Evolutionary conservation across 257 asterid genomes (phyloP).

Genomic region (Voacanga thouarsii): DNA sequence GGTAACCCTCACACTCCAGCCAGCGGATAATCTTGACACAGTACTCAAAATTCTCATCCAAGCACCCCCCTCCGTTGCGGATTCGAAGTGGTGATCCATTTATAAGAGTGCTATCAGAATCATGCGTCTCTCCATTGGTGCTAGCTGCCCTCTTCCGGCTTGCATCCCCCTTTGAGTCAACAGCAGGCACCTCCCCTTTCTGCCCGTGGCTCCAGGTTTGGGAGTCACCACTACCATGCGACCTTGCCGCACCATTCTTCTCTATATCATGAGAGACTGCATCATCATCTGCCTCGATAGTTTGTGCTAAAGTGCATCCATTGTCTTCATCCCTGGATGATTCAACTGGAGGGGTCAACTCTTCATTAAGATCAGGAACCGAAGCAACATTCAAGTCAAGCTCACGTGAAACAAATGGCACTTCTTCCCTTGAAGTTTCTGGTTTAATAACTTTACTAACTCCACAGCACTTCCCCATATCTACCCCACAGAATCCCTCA

Average conservation of each 20-base stretch:
- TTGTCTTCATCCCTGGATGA: conserved; percentile 65
- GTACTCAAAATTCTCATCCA: conserved; percentile 84
- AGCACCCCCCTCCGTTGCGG: conserved; percentile 39
- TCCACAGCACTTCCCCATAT: conserved; percentile 34
- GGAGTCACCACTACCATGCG: conserved; percentile 51
- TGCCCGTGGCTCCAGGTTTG: conserved; percentile 48
- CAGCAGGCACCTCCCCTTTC: conserved; percentile 52
- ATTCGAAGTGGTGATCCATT: conserved; percentile 65
- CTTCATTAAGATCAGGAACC: conserved; percentile 84
- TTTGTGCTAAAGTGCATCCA: conserved; percentile 48
- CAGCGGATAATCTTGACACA: conserved; percentile 83
- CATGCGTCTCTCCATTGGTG: conserved; percentile 57
- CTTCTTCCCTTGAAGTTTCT: conserved; percentile 42
- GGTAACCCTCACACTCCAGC: conserved; percentile 87
- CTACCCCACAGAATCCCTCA: conserved; percentile 47
- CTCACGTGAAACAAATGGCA: conserved; percentile 54
- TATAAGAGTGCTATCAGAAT: conserved; percentile 83
- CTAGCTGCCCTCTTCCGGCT: conserved; percentile 53
- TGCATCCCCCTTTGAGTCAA: conserved; percentile 49
- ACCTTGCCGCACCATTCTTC: conserved; percentile 41
- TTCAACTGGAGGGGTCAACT: conserved; percentile 64
- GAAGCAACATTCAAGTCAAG: conserved; percentile 78
- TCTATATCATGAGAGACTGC: conserved; percentile 53
- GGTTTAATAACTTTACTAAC: conserved; percentile 36
- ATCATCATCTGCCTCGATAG: conserved; percentile 58